Base-by-base conservation (phyloP, 78 protist genomes). In the Speleostelium caveatum region DNA sequence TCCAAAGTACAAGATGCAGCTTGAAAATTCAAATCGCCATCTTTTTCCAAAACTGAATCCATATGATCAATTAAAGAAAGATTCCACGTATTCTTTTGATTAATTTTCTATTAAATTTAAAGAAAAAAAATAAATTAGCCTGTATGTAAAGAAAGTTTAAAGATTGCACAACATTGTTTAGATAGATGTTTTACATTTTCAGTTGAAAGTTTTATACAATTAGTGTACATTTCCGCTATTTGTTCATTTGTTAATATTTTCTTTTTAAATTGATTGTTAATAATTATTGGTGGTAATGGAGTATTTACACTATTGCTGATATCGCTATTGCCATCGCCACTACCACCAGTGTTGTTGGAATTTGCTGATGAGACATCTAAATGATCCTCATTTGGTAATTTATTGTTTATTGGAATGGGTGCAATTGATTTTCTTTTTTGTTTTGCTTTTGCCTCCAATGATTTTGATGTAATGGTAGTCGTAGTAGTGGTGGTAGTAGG, bases 1-100 rank as follows among this genome's bases (percentile, higher is more conserved):
- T 98, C 99, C 26, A 98, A 85, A 10, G 98, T 97, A 90, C 93
- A 72, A 1, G 96, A 72, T 22, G 99, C 99, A 0, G 51, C 71
- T 76, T 97, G 97, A 60, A 97, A 98, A 75, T 97, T 96, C 32
- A 96, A 86, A 59, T 41, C 68, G 22, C 51, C 42, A 41, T 45
- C 69, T 30, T 39, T 78, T 56, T 59, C 91, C 62, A 63, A 16
- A 21, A 74, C 75, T 22, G 39, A 72, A 28, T 88, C 95, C 30
- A 56, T 71, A 22, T 69, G 32, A 35, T 68, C 68, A 22, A 61
- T 96, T 39, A 98, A 92, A 14, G 58, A 56, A 42, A 98, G 42
- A 16, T 35, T 8, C 99, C 99, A 98, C 12, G 98, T 38, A 75
- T 98, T 98, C 73, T 97, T 97, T 66, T 56, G 67, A 79, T 67